Conservation (phyloP, 305 asterid genomes). For the Fraxinus paxiana region DNA sequence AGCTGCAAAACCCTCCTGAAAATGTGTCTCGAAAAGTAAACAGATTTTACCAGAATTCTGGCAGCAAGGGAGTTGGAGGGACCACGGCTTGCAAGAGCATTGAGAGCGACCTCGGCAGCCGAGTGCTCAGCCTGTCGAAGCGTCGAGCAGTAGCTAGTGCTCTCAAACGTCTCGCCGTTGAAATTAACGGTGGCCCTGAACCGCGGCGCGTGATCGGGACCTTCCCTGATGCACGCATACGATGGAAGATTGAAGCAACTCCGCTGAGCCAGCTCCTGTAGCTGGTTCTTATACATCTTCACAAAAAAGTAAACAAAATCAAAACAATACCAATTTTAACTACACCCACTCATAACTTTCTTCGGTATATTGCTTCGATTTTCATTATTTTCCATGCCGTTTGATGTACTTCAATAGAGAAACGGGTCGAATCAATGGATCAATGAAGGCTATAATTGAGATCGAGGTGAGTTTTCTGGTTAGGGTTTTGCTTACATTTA, state of each 20-base stretch:
- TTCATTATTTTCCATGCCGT: background rate
- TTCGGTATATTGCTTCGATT: background rate
- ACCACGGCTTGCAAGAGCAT: conserved; percentile 46
- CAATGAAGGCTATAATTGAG: background rate
- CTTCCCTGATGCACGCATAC: conserved; percentile 46
- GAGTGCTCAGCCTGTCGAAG: conserved; percentile 54
- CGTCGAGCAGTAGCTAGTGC: conserved; percentile 46
- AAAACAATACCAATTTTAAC: background rate
- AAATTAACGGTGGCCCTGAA: conserved; percentile 49
- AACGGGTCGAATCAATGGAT: background rate
- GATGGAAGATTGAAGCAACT: conserved; percentile 54
- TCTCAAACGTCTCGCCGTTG: conserved; percentile 52
- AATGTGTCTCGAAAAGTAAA: background rate
- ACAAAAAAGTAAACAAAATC: background rate
- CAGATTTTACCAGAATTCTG: conserved; percentile 36
- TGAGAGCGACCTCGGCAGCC: conserved; percentile 50
- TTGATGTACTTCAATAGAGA: background rate
- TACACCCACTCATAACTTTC: background rate
- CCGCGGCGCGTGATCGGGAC: conserved; percentile 58
- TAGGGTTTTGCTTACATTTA: background rate
- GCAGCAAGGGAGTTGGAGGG: conserved; percentile 53
- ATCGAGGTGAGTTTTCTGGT: background rate
- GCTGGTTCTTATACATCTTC: conserved; percentile 50
- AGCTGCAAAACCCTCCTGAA: background rate
- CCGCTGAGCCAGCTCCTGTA: conserved; percentile 53